Base-by-base conservation (phyloP, 202 grass and related monocot genomes). In the Thinopyrum obtusiflorum region DNA sequence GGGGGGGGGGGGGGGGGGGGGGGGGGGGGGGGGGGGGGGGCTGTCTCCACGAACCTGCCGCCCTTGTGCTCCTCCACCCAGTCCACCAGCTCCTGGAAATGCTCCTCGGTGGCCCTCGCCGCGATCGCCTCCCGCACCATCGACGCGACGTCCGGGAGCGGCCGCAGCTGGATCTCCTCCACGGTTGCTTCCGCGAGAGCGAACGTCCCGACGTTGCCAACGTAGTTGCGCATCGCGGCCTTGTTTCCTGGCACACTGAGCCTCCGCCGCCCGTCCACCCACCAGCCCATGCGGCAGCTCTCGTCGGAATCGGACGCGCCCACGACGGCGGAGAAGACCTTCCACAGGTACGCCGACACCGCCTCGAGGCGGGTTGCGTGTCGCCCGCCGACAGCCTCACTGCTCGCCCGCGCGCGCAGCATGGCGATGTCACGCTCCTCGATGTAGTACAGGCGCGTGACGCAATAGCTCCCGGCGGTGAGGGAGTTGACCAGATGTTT, bases 281-380 rank as follows among this genome's bases (percentile, higher is more conserved):
- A 29, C 86, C 83, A 91, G 7, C 69, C 83, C 76, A 93, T 76
- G 20, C 86, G 88, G 85, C 92, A 94, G 4, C 7, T 20, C 21
- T 20, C 70, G 42, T 89, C 86, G 1, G 61, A 32, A 1, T 7
- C 51, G 0, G 63, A 36, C n/a, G 64, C 15, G 42, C 80, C 77
- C 6, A 86, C 80, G 2, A 55, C 71, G 2, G 9, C 11, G 18
- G 89, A 89, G 1, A 94, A 82, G 1, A 77, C 57, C 76, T 94
- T 94, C 92, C 89, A 94, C 20, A 91, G 17, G 69, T 94, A 91
- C 1, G 87, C 87, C 6, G 84, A 91, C 7, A 94, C 33, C 7
- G 89, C 92, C 83, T 89, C 73, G 4, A 89, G 49, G 1, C 84
- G 81, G 23, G 10, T 25, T 11, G 61, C 61, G 24, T 24, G 11